Conservation (phyloP, 495 filamentous ascomycete genomes). For the Penicillium tannophilum region DNA sequence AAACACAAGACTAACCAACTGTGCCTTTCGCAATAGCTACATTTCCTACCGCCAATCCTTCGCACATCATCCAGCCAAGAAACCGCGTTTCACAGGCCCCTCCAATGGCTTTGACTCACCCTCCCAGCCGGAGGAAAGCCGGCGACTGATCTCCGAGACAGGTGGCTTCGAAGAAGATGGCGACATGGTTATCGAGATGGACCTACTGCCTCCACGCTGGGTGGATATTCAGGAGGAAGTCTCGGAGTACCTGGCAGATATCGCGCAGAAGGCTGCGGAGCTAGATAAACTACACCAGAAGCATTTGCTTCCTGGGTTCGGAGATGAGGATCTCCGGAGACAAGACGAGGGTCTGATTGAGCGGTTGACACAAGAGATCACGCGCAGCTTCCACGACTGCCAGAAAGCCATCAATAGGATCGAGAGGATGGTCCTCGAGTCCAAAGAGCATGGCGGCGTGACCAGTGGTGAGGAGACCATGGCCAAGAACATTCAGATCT, state of each 20-base stretch:
- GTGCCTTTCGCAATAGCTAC: constrained; percentile 60
- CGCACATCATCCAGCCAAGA: constrained; percentile 89
- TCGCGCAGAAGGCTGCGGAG: constrained; percentile 77
- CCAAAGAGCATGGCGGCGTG: constrained; percentile 66
- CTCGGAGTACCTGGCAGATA: constrained; percentile 74
- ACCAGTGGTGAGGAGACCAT: constrained; percentile 86
- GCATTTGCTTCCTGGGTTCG: constrained; percentile 94
- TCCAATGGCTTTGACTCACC: constrained; percentile 68
- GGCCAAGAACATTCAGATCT: constrained; percentile 94
- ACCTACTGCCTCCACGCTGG: constrained; percentile 93
- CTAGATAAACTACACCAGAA: constrained; percentile 95
- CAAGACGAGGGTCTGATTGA: constrained; percentile 89
- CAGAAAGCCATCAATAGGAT: constrained; percentile 85
- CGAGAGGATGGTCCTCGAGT: constrained; percentile 78
- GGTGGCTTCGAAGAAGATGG: constrained; percentile 82
- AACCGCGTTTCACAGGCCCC: constrained; percentile 66
- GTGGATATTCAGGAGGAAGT: constrained; percentile 94
- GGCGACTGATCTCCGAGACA: constrained; percentile 76
- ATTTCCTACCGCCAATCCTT: constrained; percentile 99
- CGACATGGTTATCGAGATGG: constrained; percentile 98
- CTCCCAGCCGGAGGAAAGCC: constrained; percentile 73
- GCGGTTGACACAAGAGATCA: constrained; percentile 85
- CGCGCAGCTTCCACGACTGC: constrained; percentile 83
- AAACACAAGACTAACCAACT: constrained; percentile 11
- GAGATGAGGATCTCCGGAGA: constrained; percentile 84